Conservation (phyloP, 441 rosid species). For the Erysimum cheiri region DNA sequence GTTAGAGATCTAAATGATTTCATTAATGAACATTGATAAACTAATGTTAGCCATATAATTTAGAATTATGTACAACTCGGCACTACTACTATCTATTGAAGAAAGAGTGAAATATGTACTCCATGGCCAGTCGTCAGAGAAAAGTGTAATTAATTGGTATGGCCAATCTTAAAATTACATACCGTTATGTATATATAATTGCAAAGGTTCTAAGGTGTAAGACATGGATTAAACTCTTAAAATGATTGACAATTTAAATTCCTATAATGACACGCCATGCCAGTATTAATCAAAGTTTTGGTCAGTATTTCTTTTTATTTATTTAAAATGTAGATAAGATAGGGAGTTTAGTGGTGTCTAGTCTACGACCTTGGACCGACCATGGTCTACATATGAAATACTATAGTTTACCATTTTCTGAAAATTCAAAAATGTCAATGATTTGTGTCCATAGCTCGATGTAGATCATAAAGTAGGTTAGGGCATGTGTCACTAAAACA, state of each 20-base stretch:
- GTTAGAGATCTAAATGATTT: background rate
- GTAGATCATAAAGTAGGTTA: conserved; percentile 45
- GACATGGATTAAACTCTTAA: background rate
- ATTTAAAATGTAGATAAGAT: conserved; percentile 32
- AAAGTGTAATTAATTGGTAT: too few species aligned
- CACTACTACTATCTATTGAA: too few species aligned
- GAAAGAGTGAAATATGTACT: too few species aligned
- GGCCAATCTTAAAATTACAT: background rate
- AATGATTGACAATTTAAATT: background rate
- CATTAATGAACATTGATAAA: too few species aligned
- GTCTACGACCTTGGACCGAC: conserved; percentile 48
- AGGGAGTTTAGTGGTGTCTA: conserved; percentile 48
- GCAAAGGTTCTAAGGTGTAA: background rate
- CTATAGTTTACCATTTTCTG: conserved; percentile 21
- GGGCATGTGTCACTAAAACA: conserved; percentile 45
- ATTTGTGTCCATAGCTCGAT: conserved; percentile 46
- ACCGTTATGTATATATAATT: background rate
- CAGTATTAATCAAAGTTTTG: conserved; percentile 5
- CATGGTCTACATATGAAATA: conserved; percentile 43
- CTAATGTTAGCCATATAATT: background rate
- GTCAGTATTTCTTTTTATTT: background rate
- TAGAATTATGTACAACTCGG: background rate
- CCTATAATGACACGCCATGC: background rate
- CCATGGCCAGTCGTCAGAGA: too few species aligned
- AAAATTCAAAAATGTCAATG: conserved; percentile 41